Conservation (phyloP, 2,329 filamentous ascomycete species). For the Pseudocercospora crystallina region DNA sequence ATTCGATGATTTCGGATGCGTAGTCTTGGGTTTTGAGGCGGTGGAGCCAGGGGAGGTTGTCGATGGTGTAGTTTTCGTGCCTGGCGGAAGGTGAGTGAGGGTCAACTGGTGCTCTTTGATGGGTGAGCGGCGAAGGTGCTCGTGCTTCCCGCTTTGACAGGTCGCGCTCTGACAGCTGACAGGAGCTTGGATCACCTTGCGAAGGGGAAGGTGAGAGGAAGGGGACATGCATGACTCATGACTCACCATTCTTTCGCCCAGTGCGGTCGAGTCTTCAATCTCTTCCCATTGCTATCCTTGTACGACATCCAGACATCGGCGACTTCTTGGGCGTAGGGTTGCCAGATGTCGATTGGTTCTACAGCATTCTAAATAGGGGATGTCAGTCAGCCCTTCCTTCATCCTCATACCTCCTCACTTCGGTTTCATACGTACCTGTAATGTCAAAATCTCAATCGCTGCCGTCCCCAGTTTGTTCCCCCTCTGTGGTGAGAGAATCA, state of each 20-base stretch:
- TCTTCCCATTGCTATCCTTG: constrained; percentile 32
- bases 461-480: constrained; percentile 9
- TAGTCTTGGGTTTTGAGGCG: constrained; percentile 13
- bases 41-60: constrained; percentile 8
- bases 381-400: too few relatives aligned
- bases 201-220: too few relatives aligned
- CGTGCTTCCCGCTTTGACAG: too few relatives aligned
- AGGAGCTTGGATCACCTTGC: too few relatives aligned
- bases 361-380: constrained; percentile 38
- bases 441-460: constrained; percentile 16
- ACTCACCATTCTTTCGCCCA: constrained; percentile 49
- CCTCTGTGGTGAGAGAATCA: constrained; percentile 12
- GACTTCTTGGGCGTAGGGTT: constrained; percentile 43
- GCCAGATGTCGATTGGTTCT: constrained; percentile 37
- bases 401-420: too few relatives aligned
- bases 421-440: constrained; percentile 21
- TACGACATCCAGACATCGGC: constrained; percentile 46
- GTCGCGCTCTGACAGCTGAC: too few relatives aligned
- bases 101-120: background rate
- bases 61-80: constrained; percentile 8
- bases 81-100: background rate
- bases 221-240: too few relatives aligned
- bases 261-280: constrained; percentile 43
- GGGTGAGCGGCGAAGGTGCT: too few relatives aligned
- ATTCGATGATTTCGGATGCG: constrained; percentile 7